Evolutionary conservation across 768 basidiomycete species (phyloP), one percentile per base, ranked within the genome.

Genomic region (Leccinum rimulosum): DNA sequence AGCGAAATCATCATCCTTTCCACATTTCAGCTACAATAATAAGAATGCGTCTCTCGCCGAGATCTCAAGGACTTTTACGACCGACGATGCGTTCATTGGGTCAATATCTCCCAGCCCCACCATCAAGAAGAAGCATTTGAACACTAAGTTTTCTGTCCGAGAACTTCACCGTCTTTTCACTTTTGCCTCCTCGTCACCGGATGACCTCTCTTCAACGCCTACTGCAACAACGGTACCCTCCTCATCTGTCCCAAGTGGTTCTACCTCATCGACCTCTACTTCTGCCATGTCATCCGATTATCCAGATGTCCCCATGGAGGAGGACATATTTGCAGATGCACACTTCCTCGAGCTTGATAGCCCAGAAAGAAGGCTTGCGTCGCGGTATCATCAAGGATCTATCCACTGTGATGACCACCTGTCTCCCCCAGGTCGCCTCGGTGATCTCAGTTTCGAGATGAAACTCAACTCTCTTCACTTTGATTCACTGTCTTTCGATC

Each of bases 401-500:
- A 54, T 52, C 30, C 45, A 22, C 19, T 51, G 40, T 28, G 35
- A 52, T 33, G 54, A 57, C 19, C 48, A 55, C 17, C 10, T 61
- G 1, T 53, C 55, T 31, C 33, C 54, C 10, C 52, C 56, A 17
- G 52, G 40, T 52, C 71, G 54, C 40, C 66, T 69, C 38, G 71
- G 66, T 35, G 81, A 86, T 53, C 60, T 73, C 61, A 81, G 80
- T 61, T 73, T 85, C 52, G 85, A 90, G 75, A 84, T 88, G 86
- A 76, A 74, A 38, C 82, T 90, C 14, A 85, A 88, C 66, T 88
- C 88, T 33, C 75, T 90, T 55, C 86, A 88, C 68, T 90, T 90
- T 68, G 88, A 90, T 62, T 77, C 81, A 1, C 64, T 90, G 49
- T 87, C 85, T 55, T 87, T 90, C 56, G 86, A 90, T 68, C 78